Conservation (phyloP, 1,284 basidiomycete genomes). For the Boletus semigastroideus region DNA sequence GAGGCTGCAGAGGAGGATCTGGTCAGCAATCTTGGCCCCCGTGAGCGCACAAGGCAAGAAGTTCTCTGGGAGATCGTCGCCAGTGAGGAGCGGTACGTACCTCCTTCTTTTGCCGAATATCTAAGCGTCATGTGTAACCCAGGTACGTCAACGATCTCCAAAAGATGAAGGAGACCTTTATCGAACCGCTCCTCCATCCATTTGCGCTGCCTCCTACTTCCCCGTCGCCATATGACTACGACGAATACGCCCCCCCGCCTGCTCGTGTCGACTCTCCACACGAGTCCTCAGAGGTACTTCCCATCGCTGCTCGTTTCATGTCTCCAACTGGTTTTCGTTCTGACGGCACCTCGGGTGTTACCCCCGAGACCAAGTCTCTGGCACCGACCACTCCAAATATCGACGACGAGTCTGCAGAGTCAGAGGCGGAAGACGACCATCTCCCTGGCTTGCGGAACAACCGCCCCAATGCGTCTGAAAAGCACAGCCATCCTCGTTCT, state of each 20-base stretch:
- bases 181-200: slow-evolving; percentile 87
- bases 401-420: slow-evolving; percentile 69
- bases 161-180: slow-evolving; percentile 92
- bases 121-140: slow-evolving; percentile 8
- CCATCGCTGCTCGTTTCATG: slow-evolving; percentile 91
- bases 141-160: slow-evolving; percentile 91
- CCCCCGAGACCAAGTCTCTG: slow-evolving; percentile 43
- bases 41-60: slow-evolving; percentile 95
- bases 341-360: slow-evolving; percentile 41
- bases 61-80: slow-evolving; percentile 98
- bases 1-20: slow-evolving; percentile 95
- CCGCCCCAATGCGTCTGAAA: slow-evolving; percentile 43
- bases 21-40: slow-evolving; percentile 87
- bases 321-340: slow-evolving; percentile 63
- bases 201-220: slow-evolving; percentile 52
- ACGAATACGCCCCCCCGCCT: slow-evolving; percentile 46
- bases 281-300: slow-evolving; percentile 72
- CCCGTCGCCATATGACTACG: slow-evolving; percentile 61
- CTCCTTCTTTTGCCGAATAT: slow-evolving; percentile 12
- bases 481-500: slow-evolving; percentile 70
- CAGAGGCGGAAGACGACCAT: slow-evolving; percentile 65
- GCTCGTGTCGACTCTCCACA: slow-evolving; percentile 54
- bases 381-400: slow-evolving; percentile 51
- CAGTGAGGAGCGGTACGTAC: slow-evolving; percentile 86
- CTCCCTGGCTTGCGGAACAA: slow-evolving; percentile 44